Conservation (phyloP, 2,329 filamentous ascomycete genomes). For the Sclerotinia minor region DNA sequence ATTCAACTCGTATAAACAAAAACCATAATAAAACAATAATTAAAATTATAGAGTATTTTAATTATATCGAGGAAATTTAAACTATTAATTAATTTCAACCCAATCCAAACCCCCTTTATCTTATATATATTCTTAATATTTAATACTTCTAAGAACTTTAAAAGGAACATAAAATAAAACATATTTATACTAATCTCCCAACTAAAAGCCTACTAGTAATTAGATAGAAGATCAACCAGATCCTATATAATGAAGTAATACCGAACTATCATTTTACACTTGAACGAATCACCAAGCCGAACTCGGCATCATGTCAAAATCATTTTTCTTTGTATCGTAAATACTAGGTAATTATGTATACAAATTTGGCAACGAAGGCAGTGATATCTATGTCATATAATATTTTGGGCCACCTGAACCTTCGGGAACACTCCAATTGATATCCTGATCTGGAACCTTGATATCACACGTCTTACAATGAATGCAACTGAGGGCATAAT, state of each 20-base stretch:
- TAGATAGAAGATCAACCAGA: no score
- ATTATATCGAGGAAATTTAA: no score
- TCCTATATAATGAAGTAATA: background rate
- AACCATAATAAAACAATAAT: no score
- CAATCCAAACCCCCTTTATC: no score
- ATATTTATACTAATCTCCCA: no score
- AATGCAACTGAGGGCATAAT: slow-evolving; percentile 70
- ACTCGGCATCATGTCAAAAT: background rate
- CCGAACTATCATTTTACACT: no score
- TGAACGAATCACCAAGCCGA: background rate
- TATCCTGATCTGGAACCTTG: slow-evolving; percentile 93
- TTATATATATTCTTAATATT: background rate
- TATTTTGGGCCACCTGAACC: slow-evolving; percentile 79
- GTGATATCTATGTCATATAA: slow-evolving; percentile 56
- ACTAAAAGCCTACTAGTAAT: background rate
- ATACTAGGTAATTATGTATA: no score
- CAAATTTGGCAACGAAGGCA: background rate
- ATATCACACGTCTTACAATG: slow-evolving; percentile 99
- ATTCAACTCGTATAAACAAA: no score
- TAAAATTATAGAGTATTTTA: no score
- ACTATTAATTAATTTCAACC: no score
- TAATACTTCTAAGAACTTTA: background rate
- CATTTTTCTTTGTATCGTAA: background rate
- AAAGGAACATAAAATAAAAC: background rate
- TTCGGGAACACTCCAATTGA: slow-evolving; percentile 46